Percentiles rank a stretch among this genome's conserved stretches.
Conservation (phyloP, 2,329 filamentous ascomycete genomes). For the Helotiales sp. region DNA sequence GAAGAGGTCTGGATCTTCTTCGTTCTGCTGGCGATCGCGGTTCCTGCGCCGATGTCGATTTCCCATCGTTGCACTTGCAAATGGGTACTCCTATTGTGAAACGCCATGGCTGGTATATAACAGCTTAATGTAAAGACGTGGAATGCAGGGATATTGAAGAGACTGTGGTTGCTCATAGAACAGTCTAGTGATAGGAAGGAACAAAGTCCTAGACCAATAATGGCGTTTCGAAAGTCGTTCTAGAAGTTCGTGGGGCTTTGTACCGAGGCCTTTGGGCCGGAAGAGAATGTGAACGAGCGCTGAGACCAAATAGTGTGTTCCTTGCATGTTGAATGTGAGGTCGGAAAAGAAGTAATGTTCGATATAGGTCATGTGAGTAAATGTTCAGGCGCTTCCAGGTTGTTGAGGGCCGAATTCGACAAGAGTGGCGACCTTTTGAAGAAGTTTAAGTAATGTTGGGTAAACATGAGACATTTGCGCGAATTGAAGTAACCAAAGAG, state of each 20-base stretch:
- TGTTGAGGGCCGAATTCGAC: no score
- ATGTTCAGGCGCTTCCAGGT: no score
- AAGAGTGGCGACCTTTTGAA: no score
- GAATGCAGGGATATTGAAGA: neutral
- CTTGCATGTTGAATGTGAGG: no score
- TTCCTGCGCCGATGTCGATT: neutral
- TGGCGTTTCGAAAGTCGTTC: constrained; percentile 2
- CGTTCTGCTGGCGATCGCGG: neutral
- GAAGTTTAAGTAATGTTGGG: no score
- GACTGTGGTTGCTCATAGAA: neutral
- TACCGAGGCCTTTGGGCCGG: neutral
- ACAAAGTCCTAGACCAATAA: neutral
- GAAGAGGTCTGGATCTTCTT: neutral
- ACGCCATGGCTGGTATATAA: neutral
- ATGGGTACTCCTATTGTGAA: neutral
- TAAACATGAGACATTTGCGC: no score
- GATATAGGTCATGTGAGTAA: no score
- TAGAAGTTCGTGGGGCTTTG: neutral
- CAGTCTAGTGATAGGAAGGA: neutral
- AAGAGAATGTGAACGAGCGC: no score
- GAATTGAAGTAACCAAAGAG: no score
- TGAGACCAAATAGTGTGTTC: no score
- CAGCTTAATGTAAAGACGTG: neutral
- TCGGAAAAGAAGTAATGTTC: no score
- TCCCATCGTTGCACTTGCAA: neutral